Percentiles rank a stretch among this genome's conserved stretches.
phyloP scores from a whole-genome alignment of 805 yeast genomes.

The Kodamaea laetipori region DNA sequence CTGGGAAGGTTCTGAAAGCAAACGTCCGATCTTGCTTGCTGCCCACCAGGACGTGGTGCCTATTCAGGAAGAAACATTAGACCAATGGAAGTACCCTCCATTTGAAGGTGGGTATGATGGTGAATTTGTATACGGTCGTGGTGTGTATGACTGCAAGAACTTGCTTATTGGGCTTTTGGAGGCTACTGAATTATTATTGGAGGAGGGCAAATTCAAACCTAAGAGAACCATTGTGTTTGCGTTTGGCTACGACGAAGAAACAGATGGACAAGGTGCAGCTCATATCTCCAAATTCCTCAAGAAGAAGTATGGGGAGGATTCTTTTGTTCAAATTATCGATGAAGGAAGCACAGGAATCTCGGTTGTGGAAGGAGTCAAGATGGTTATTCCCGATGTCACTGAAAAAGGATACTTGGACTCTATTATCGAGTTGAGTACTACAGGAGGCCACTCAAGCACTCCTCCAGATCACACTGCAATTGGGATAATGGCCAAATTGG shows the following conservation, averaged over 20 bases:
- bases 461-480: conserved; percentile 53
- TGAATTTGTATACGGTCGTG: conserved; percentile 36
- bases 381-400: conserved; percentile 48
- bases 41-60: conserved; percentile 49
- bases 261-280: conserved; percentile 43
- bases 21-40: conserved; percentile 39
- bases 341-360: conserved; percentile 35
- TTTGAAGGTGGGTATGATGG: conserved; percentile 39
- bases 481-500: conserved; percentile 47
- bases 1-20: conserved; percentile 36
- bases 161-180: conserved; percentile 46
- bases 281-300: conserved; percentile 37
- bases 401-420: conserved; percentile 52
- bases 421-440: conserved; percentile 42
- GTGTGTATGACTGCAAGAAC: conserved; percentile 43
- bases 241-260: conserved; percentile 56
- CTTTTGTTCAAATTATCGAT: conserved; percentile 48
- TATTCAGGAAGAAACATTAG: conserved; percentile 39
- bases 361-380: conserved; percentile 35
- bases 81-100: conserved; percentile 42
- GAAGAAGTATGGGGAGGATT: conserved; percentile 42
- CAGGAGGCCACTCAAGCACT: conserved; percentile 54
- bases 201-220: conserved; percentile 38
- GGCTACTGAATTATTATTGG: conserved; percentile 34
- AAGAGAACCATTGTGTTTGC: conserved; percentile 47